Percentiles rank a stretch among this genome's conserved stretches.
These are phyloP conservation scores for Agaricus subrufescens DNA, from an alignment of 768 basidiomycete species.

Conservation along the genomic window DNA sequence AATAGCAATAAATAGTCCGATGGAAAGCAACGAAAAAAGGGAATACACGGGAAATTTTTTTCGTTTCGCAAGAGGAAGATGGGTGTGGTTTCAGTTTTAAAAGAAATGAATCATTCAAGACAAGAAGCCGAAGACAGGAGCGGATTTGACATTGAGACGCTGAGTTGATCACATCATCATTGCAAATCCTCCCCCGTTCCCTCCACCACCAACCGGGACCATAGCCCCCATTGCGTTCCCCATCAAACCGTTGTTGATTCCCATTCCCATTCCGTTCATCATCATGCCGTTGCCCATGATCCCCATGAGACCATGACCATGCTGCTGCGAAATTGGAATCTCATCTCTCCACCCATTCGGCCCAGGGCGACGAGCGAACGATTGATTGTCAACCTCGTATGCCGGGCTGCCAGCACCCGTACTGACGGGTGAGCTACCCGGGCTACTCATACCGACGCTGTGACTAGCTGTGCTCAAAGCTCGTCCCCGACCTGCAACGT, in stretches of 20 bases:
- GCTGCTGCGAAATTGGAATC: neutral
- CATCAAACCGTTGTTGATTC: slow-evolving; percentile 1
- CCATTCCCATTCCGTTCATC: slow-evolving; percentile 7
- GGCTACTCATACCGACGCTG: slow-evolving; percentile 3
- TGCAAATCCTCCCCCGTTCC: slow-evolving; percentile 16
- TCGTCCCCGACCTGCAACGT: slow-evolving; percentile 2
- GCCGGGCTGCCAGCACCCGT: slow-evolving; percentile 11
- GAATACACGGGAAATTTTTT: neutral
- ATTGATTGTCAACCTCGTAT: slow-evolving; percentile 9
- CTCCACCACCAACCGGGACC: slow-evolving; percentile 16
- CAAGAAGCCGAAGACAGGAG: neutral
- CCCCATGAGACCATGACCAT: slow-evolving; percentile 3
- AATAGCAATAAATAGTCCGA: too few relatives aligned
- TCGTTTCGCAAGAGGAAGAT: neutral
- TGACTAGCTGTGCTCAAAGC: slow-evolving; percentile 9
- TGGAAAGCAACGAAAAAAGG: neutral
- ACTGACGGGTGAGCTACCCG: slow-evolving; percentile 7
- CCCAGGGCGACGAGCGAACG: neutral
- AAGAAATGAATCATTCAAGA: neutral
- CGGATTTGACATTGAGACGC: slow-evolving; percentile 6
- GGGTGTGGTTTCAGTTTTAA: neutral
- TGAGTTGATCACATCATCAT: slow-evolving; percentile 18
- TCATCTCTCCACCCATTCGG: slow-evolving; percentile 8
- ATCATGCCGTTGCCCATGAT: slow-evolving; percentile 1
- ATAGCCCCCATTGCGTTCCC: slow-evolving; percentile 11